Base-by-base conservation (phyloP, 345 rosid genomes). In the Gossypium turneri region DNA sequence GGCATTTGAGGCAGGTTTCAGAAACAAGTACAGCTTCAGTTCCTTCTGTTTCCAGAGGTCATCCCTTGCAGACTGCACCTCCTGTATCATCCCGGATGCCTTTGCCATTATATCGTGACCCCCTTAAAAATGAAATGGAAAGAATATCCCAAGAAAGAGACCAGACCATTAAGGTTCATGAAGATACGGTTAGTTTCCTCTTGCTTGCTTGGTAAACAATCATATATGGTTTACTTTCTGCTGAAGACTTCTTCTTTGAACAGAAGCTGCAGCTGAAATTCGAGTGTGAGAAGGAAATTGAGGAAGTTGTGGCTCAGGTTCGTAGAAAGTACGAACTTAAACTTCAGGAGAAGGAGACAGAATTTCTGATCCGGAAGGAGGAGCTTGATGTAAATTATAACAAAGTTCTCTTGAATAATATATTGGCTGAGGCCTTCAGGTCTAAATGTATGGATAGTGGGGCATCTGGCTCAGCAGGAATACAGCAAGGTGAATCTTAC, bases 91-190 rank as follows among this genome's bases (percentile, higher is more conserved):
- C 78, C 10, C 75, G 78, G 73, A 68, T 70, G 63, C 82, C 88
- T 74, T 17, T 24, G 3, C 72, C 75, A 3, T 19, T 61, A 10
- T 71, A 11, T 67, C 72, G 12, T 8, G 90, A 87, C 70, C 93
- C 96, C 9, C 89, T 89, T 65, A 84, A 90, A 75, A 83, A 76
- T 71, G 93, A 90, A 81, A 75, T 90, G 79, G 89, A 89, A 43
- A 84, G 84, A 72, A 62, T 89, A 60, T 15, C 22, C 7, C 69
- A 45, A 72, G 89, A 84, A 59, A 73, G 13, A 24, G 89, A 87
- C 12, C 80, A 75, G 20, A 72, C 67, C 60, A 41, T 52, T 73
- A 83, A 58, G 75, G 55, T 55, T 50, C 79, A 76, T 27, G 89
- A 83, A 72, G 85, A 86, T 22, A 41, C 16, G 13, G 97, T 91